phyloP scores from a whole-genome alignment of 1,284 basidiomycete genomes.

The Veloboletus limbatus region DNA sequence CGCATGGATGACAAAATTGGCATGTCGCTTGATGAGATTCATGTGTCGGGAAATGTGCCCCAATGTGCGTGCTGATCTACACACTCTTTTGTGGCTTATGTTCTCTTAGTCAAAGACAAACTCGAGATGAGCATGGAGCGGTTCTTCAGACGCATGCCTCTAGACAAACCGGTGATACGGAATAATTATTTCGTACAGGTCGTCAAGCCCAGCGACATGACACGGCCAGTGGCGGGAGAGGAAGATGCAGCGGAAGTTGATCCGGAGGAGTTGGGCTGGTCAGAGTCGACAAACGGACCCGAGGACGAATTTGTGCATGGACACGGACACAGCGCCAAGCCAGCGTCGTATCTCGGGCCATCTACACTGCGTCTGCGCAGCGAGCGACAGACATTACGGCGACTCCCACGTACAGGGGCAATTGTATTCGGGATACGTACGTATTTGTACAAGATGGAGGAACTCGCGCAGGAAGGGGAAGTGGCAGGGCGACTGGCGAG shows the following conservation, averaged over 20 bases:
- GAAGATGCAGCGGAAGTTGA: conserved; percentile 48
- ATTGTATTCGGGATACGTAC: conserved; percentile 74
- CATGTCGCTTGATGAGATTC: conserved; percentile 67
- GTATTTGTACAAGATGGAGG: conserved; percentile 58
- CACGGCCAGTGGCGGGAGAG: too few species aligned
- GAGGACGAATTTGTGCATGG: conserved; percentile 53
- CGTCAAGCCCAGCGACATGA: conserved; percentile 37
- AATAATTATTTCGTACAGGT: conserved; percentile 72
- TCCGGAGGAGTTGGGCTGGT: conserved; percentile 68
- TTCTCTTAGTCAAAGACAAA: conserved; percentile 57
- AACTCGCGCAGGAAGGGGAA: conserved; percentile 57
- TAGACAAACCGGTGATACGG: conserved; percentile 66
- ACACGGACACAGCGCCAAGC: conserved; percentile 30
- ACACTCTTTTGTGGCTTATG: not conserved
- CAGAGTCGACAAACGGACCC: conserved; percentile 58
- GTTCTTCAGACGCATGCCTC: conserved; percentile 61
- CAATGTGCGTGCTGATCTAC: conserved; percentile 54
- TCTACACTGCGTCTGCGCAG: conserved; percentile 56
- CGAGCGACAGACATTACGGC: conserved; percentile 70
- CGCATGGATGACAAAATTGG: conserved; percentile 74
- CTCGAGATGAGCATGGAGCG: conserved; percentile 62
- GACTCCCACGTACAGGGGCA: conserved; percentile 63
- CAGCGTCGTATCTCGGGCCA: conserved; percentile 32
- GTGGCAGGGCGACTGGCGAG: conserved; percentile 66
- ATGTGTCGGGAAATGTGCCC: conserved; percentile 59